These are phyloP conservation scores for Lodderomyces metapsilosis DNA, from an alignment of 1,139 yeast species.

Conservation along the genomic window DNA sequence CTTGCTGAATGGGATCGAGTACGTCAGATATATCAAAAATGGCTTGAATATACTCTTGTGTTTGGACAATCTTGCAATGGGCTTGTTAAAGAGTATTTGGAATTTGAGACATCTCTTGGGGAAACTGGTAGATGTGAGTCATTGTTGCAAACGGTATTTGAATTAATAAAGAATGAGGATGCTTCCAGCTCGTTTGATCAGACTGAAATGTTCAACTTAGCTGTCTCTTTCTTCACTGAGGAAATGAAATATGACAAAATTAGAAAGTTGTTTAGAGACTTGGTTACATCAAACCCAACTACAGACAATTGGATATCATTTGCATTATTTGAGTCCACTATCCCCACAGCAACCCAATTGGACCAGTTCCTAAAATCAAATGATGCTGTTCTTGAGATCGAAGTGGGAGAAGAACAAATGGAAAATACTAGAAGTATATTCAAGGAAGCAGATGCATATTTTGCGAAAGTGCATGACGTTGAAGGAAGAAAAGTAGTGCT, in stretches of 20 bases:
- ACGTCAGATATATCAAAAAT: slow-evolving; percentile 67
- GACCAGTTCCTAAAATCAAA: slow-evolving; percentile 24
- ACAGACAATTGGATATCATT: slow-evolving; percentile 61
- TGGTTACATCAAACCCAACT: slow-evolving; percentile 31
- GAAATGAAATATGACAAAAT: slow-evolving; percentile 57
- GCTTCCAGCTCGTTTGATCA: slow-evolving; percentile 14
- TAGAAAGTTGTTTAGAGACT: slow-evolving; percentile 48
- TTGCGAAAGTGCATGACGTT: slow-evolving; percentile 36
- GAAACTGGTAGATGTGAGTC: slow-evolving; percentile 69
- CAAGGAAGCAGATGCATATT: slow-evolving; percentile 49
- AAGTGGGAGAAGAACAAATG: slow-evolving; percentile 52
- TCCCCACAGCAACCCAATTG: slow-evolving; percentile 58
- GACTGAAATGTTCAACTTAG: slow-evolving; percentile 43
- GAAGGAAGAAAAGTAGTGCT: slow-evolving; percentile 54
- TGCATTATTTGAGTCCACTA: slow-evolving; percentile 70
- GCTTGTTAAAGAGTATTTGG: slow-evolving; percentile 52
- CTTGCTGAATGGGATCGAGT: slow-evolving; percentile 79
- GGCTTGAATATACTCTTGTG: slow-evolving; percentile 47
- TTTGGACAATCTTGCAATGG: slow-evolving; percentile 38
- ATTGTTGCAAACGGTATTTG: slow-evolving; percentile 35
- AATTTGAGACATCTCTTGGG: slow-evolving; percentile 66
- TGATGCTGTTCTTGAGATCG: slow-evolving; percentile 48
- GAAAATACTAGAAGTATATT: slow-evolving; percentile 55
- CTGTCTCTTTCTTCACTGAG: slow-evolving; percentile 60
- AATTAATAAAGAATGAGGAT: slow-evolving; percentile 27